Base-by-base conservation (phyloP, 2,329 filamentous ascomycete genomes). In the Didymosphaeria variabile region DNA sequence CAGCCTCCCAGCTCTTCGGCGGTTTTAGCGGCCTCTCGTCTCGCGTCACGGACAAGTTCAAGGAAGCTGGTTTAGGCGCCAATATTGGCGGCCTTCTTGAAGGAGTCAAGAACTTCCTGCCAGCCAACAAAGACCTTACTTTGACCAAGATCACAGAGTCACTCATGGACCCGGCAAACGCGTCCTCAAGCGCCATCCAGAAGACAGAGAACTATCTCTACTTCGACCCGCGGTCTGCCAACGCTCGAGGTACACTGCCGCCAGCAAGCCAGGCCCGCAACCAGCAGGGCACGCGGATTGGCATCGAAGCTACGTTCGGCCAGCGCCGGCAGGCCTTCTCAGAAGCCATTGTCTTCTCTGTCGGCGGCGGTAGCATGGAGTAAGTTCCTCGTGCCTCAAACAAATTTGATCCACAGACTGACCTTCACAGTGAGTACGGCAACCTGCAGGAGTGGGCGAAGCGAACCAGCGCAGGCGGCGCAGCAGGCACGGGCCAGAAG, bases 71-170 rank as follows among this genome's bases (percentile, higher is more conserved):
- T 19, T 88, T 94, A 0, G 87, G 88, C 52, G 87, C 90, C 57
- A 98, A 98, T 77, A 92, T 99, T 72, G 95, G 98, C 78, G 94
- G 91, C 32, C 87, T 99, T 46, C 94, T 98, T 64, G 94, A 93
- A 6, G 94, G 94, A 46, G 94, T 99, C 74, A 99, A 98, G 81
- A 98, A 97, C 80, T 97, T 99, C 80, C 83, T 99, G n/a, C 95
- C 96, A 0, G 92, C 89, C 15, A 96, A 99, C 81, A 93, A 94
- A 71, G 96, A 99, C 75, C 86, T 98, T 10, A 98, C 95, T 0
- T 87, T 99, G 56, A 99, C 96, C 59, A 98, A 98, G 80, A 97
- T 99, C 74, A 94, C 95, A 44, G 95, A 99, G 79, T 97, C 93
- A 1, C 90, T 99, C 72, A 99, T 99, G 94, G 95, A 99, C 73